phyloP scores from a whole-genome alignment of 2,329 filamentous ascomycete genomes.

The Domatiomyces globalis region DNA sequence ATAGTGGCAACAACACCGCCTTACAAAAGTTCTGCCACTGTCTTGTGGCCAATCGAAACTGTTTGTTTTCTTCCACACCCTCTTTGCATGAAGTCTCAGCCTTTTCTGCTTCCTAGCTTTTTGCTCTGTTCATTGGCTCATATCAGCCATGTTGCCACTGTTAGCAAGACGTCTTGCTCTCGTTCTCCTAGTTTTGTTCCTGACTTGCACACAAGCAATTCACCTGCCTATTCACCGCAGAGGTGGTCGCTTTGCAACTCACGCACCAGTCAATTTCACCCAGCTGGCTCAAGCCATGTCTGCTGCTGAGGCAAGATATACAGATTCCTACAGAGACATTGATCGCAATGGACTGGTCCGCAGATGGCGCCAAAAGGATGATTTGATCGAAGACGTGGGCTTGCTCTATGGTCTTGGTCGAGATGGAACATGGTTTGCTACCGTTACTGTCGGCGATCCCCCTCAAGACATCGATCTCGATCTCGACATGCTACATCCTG shows the following conservation, averaged over 20 bases:
- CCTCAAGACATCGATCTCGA: slow-evolving; percentile 19
- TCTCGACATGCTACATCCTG: slow-evolving; percentile 21
- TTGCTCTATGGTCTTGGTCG: slow-evolving; percentile 13
- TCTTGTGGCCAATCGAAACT: background rate
- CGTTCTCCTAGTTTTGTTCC: background rate
- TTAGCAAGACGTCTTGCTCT: background rate
- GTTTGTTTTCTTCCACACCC: background rate
- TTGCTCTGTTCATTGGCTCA: background rate
- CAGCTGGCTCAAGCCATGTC: slow-evolving; percentile 15
- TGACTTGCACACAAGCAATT: slow-evolving; percentile 1
- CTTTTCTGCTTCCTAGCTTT: background rate
- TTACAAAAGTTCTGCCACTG: background rate
- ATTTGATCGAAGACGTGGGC: slow-evolving; percentile 8
- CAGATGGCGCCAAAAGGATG: slow-evolving; percentile 13
- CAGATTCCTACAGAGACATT: slow-evolving; percentile 18
- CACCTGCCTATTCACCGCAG: slow-evolving; percentile 12
- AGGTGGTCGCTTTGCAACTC: slow-evolving; percentile 9
- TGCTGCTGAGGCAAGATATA: slow-evolving; percentile 18
- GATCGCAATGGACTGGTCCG: slow-evolving; percentile 21
- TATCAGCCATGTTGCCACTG: background rate
- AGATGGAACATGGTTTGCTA: slow-evolving; percentile 19
- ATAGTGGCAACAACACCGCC: background rate
- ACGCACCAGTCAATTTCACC: slow-evolving; percentile 16
- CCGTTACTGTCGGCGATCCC: slow-evolving; percentile 17
- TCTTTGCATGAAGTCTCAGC: background rate